phyloP scores from a whole-genome alignment of 805 yeast genomes.

The Candida andamanensis region DNA sequence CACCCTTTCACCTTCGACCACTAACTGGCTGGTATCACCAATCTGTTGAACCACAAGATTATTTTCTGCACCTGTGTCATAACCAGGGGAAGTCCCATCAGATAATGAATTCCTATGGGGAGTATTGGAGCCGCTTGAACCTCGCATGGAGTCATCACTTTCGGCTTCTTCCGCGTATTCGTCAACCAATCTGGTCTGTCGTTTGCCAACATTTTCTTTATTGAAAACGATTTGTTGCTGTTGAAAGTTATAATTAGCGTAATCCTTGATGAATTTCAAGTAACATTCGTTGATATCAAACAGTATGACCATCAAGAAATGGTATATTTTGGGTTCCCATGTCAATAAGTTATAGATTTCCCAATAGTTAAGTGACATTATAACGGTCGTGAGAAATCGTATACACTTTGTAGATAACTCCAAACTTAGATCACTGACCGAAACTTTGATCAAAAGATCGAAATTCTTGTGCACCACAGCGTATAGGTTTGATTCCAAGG shows the following conservation, averaged over 20 bases:
- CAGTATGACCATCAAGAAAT: slow-evolving; percentile 33
- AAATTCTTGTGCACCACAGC: slow-evolving; percentile 34
- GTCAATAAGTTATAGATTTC: slow-evolving; percentile 36
- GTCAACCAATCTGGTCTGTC: slow-evolving; percentile 1
- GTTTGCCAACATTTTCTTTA: slow-evolving; percentile 9
- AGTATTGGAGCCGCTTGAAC: slow-evolving; percentile 1
- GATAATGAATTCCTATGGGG: too few relatives aligned
- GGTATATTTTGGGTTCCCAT: slow-evolving; percentile 40
- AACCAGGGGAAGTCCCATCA: slow-evolving; percentile 1
- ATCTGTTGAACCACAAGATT: slow-evolving; percentile 4
- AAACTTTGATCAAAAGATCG: slow-evolving; percentile 31
- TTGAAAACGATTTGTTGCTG: slow-evolving; percentile 6
- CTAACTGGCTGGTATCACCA: slow-evolving; percentile 6
- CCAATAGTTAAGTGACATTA: slow-evolving; percentile 40
- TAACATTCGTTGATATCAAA: slow-evolving; percentile 40
- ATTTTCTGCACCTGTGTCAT: not conserved
- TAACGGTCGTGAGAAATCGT: slow-evolving; percentile 31
- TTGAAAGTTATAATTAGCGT: slow-evolving; percentile 16
- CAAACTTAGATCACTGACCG: slow-evolving; percentile 25
- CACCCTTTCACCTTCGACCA: not conserved
- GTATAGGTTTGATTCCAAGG: slow-evolving; percentile 27
- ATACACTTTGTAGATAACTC: slow-evolving; percentile 31
- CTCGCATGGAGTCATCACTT: slow-evolving; percentile 1
- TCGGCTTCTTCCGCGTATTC: slow-evolving; percentile 4
- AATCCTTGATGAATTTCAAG: slow-evolving; percentile 27